These are phyloP conservation scores for Beauveria varroae DNA, from an alignment of 2,329 filamentous ascomycete genomes.

Conservation along the genomic window DNA sequence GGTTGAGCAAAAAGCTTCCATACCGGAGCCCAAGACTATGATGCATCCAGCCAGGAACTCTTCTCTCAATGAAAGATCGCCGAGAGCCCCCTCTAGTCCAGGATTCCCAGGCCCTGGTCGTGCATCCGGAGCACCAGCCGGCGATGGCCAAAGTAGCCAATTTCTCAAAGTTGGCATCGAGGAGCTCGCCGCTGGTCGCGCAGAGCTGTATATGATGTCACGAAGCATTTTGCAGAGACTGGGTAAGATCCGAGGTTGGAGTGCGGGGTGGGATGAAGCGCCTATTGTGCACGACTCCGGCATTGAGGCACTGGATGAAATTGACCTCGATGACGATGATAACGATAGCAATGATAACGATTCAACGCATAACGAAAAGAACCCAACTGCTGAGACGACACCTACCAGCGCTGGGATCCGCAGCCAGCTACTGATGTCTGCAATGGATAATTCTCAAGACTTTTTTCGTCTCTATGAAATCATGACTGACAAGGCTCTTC, in stretches of 20 bases:
- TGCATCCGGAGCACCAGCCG: conserved; percentile 28
- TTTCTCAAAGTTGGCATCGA: conserved; percentile 62
- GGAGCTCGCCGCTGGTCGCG: conserved; percentile 73
- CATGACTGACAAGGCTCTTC: conserved; percentile 76
- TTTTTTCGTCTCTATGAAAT: conserved; percentile 64
- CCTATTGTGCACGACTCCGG: conserved; percentile 40
- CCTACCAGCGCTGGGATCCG: conserved; percentile 28
- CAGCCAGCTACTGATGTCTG: conserved; percentile 49
- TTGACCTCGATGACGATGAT: conserved; percentile 43
- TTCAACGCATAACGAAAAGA: background rate
- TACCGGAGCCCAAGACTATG: conserved; percentile 63
- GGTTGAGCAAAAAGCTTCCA: conserved; percentile 53
- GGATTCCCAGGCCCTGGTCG: conserved; percentile 44
- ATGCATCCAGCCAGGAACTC: conserved; percentile 60
- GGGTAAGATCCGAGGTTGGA: conserved; percentile 67
- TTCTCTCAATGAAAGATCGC: conserved; percentile 44
- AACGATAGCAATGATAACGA: conserved; percentile 16
- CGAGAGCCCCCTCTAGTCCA: conserved; percentile 40
- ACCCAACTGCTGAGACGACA: conserved; percentile 6
- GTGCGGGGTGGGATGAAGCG: conserved; percentile 63
- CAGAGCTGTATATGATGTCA: conserved; percentile 73
- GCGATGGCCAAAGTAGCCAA: conserved; percentile 34
- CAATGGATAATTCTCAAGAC: conserved; percentile 52
- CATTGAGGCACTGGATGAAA: conserved; percentile 46
- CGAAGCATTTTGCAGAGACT: conserved; percentile 70